These are phyloP conservation scores for Trypanosoma scelopori DNA, from an alignment of 208 protist genomes.

Conservation along the genomic window DNA sequence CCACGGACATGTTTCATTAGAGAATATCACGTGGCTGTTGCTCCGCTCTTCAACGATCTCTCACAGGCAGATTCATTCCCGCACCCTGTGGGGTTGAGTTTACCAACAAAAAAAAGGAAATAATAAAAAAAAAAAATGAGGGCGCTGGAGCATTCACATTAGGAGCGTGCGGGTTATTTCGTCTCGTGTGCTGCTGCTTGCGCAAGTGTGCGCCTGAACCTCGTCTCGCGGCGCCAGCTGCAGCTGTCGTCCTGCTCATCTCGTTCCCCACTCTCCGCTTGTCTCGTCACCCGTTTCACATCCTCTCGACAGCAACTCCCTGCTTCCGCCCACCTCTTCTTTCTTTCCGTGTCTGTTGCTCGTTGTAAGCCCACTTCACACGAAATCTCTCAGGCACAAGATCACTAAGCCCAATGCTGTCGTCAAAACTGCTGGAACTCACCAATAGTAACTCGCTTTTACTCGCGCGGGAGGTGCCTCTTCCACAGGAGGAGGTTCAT, in stretches of 20 bases:
- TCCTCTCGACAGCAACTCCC: no score
- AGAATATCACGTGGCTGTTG: not conserved
- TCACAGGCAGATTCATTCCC: not conserved
- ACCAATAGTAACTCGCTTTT: conserved; percentile 1
- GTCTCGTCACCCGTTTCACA: no score
- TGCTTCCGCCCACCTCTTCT: not conserved
- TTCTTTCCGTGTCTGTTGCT: conserved; percentile 2
- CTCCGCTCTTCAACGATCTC: not conserved
- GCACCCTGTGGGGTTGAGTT: not conserved
- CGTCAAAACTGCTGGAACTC: conserved; percentile 5
- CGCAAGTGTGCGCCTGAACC: no score
- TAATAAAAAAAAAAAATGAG: no score
- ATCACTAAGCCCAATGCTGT: conserved; percentile 1
- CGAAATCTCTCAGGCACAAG: not conserved
- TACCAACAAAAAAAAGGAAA: not conserved
- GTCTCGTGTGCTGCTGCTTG: no score
- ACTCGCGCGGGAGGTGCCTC: conserved; percentile 8
- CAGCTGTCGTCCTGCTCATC: no score
- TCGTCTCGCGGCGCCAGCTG: no score
- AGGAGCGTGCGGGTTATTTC: no score
- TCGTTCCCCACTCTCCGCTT: no score
- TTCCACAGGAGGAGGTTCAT: conserved; percentile 8
- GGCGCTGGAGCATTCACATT: no score
- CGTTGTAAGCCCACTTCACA: not conserved
- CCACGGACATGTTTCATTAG: not conserved